Conservation (phyloP, 1,284 basidiomycete genomes). For the Ganoderma resinaceum region DNA sequence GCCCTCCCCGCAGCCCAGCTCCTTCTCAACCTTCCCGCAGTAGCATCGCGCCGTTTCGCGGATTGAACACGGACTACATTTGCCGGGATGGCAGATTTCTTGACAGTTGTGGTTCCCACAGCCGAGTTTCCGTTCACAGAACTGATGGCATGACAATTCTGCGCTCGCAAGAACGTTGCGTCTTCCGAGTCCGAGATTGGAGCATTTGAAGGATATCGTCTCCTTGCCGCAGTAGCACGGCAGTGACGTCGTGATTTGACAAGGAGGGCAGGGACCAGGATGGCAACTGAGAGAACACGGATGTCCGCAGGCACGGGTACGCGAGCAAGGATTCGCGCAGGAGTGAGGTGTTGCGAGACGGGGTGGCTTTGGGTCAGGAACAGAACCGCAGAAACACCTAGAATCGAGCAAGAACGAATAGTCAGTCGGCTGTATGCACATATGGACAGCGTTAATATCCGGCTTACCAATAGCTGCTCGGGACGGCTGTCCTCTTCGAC, state of each 20-base stretch:
- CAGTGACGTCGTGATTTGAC: conserved; percentile 56
- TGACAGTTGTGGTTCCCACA: conserved; percentile 78
- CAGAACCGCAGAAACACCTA: conserved; percentile 86
- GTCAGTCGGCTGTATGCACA: not conserved
- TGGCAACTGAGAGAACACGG: conserved; percentile 77
- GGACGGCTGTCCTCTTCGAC: conserved; percentile 68
- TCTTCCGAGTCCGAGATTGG: conserved; percentile 46
- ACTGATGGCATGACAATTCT: conserved; percentile 69
- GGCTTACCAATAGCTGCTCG: conserved; percentile 72
- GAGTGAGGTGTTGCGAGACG: conserved; percentile 84
- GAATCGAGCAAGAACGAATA: not conserved
- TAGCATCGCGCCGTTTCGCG: conserved; percentile 70
- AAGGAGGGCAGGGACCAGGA: conserved; percentile 84
- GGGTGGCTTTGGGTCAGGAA: conserved; percentile 72
- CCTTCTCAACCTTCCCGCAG: conserved; percentile 75
- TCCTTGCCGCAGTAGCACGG: conserved; percentile 76
- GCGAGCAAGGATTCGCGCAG: conserved; percentile 81
- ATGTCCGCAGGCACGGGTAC: conserved; percentile 67
- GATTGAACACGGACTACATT: conserved; percentile 69
- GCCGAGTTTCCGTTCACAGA: conserved; percentile 61
- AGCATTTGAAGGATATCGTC: conserved; percentile 70
- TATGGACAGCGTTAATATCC: not conserved
- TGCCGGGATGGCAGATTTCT: conserved; percentile 74
- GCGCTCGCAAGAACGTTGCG: conserved; percentile 40
- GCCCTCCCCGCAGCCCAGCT: conserved; percentile 72